A percentile compares a stretch with the other conserved stretches of the same genome.
Conservation (phyloP, 2,329 filamentous ascomycete species). For the Zymoseptoria pseudotritici region DNA sequence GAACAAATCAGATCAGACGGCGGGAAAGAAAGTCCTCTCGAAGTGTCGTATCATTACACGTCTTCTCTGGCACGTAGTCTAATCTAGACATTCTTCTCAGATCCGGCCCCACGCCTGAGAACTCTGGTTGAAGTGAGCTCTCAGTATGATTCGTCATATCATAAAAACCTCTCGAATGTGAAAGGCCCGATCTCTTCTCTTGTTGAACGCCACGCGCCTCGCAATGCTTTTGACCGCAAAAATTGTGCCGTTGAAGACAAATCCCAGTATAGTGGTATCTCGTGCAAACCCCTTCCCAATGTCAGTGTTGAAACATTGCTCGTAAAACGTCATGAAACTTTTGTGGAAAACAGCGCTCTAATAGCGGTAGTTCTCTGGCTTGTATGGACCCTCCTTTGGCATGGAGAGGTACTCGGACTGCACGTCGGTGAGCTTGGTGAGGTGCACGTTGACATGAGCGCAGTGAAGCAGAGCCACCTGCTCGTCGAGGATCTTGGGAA, state of each 20-base stretch:
- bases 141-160: constrained; percentile 1
- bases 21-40: not conserved
- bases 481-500: constrained; percentile 98
- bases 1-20: not conserved
- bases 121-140: constrained; percentile 17
- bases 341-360: constrained; percentile 38
- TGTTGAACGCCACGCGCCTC: constrained; percentile 23
- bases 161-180: not conserved
- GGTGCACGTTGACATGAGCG: constrained; percentile 87
- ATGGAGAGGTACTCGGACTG: constrained; percentile 92
- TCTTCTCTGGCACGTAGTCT: constrained; percentile 10
- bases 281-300: constrained; percentile 6
- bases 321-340: constrained; percentile 15
- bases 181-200: constrained; percentile 5
- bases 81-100: constrained; percentile 5
- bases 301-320: constrained; percentile 21
- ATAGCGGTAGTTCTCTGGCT: constrained; percentile 83
- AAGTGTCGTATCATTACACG: constrained; percentile 4
- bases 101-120: constrained; percentile 9
- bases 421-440: constrained; percentile 72
- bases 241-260: constrained; percentile 17
- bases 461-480: constrained; percentile 94
- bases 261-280: constrained; percentile 13
- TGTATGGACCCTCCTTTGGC: constrained; percentile 81
- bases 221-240: constrained; percentile 18